phyloP scores from a whole-genome alignment of 2,329 filamentous ascomycete genomes.

The Diaporthe helianthi region DNA sequence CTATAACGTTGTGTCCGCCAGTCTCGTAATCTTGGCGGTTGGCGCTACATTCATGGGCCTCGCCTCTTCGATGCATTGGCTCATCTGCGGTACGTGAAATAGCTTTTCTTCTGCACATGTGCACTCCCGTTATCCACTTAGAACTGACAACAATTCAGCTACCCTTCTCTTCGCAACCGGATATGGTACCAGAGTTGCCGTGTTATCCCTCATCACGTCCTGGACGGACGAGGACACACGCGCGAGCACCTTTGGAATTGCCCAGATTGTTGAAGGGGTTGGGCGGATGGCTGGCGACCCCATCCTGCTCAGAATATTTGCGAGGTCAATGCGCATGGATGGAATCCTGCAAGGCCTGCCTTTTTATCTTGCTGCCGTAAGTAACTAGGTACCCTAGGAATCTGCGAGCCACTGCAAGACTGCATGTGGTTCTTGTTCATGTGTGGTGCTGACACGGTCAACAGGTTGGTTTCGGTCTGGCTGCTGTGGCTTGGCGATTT shows the following conservation, averaged over 20 bases:
- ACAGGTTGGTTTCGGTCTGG: conserved; percentile 26
- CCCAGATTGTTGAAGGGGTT: conserved; percentile 31
- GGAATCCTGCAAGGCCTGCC: conserved; percentile 27
- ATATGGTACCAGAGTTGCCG: conserved; percentile 34
- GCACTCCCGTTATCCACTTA: neutral
- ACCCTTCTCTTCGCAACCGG: conserved; percentile 31
- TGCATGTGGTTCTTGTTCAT: too few relatives aligned
- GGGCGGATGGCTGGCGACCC: conserved; percentile 33
- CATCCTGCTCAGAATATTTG: conserved; percentile 31
- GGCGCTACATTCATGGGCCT: conserved; percentile 30
- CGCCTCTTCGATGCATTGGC: conserved; percentile 31
- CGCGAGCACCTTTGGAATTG: conserved; percentile 32
- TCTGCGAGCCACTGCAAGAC: too few relatives aligned
- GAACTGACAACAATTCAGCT: conserved; percentile 16
- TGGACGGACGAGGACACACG: conserved; percentile 34
- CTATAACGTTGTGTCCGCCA: conserved; percentile 32
- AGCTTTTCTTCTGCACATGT: neutral
- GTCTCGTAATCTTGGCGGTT: conserved; percentile 26
- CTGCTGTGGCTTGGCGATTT: conserved; percentile 32
- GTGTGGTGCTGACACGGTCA: neutral
- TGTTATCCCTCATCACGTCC: conserved; percentile 30
- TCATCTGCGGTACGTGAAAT: conserved; percentile 23
- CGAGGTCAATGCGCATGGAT: conserved; percentile 24
- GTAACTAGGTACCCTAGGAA: too few relatives aligned
- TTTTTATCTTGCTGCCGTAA: conserved; percentile 32